These are phyloP conservation scores for Diaporthe australafricana DNA, from an alignment of 2,329 filamentous ascomycete genomes.

Conservation along the genomic window DNA sequence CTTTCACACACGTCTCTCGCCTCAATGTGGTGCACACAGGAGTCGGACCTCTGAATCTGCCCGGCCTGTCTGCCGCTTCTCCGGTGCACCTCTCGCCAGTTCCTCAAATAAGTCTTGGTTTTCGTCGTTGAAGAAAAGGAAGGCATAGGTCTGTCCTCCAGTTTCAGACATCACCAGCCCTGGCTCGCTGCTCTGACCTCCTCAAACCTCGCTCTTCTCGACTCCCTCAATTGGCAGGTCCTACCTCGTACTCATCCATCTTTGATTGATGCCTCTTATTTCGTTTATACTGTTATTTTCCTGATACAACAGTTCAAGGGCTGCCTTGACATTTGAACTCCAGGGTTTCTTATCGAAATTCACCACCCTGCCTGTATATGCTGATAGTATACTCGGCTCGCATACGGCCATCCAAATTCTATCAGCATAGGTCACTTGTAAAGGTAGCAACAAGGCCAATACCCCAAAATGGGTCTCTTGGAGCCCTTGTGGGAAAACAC, in stretches of 20 bases:
- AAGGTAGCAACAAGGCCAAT: not conserved
- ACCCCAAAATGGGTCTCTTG: conserved; percentile 59
- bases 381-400: too few relatives aligned
- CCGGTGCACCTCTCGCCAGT: conserved; percentile 4
- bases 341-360: not conserved
- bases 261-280: not conserved
- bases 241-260: not conserved
- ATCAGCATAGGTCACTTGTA: not conserved
- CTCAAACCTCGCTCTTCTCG: not conserved
- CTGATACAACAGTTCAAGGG: not conserved
- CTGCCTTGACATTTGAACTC: not conserved
- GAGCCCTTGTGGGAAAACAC: conserved; percentile 58
- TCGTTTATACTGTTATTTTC: not conserved
- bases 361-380: not conserved
- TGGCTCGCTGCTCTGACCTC: not conserved
- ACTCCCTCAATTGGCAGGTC: not conserved
- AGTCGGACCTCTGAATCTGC: conserved; percentile 23
- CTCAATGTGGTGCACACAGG: not conserved
- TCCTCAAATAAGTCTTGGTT: not conserved
- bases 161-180: not conserved
- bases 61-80: conserved; percentile 1
- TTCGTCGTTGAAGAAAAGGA: not conserved
- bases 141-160: not conserved
- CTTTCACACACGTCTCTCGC: not conserved
- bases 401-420: not conserved